Base-by-base conservation (phyloP, 2,329 filamentous ascomycete genomes). In the Tolypocladium sp. region DNA sequence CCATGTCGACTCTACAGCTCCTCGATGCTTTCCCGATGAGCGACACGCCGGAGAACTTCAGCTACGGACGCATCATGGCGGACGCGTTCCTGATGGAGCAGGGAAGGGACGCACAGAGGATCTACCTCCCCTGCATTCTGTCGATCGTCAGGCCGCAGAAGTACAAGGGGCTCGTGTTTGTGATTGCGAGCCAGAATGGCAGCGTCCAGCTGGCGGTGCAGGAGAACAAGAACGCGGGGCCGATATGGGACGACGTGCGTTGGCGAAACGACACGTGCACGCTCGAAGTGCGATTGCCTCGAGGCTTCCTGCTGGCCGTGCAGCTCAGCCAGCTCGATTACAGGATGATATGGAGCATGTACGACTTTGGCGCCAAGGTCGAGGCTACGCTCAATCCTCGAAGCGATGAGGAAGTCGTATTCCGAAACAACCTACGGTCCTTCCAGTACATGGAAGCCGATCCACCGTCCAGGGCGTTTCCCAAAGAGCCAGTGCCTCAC, bases 371-470 rank as follows among this genome's bases (percentile, higher is more conserved):
- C 33, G 83, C 82, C 63, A 91, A 89, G 66, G 84, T 93, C 2
- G 88, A 92, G 67, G 80, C 81, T 33, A 89, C 85, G 57, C 78
- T 96, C 49, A 84, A 85, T 41, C 84, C 86, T 8, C 82, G 85
- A 46, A 78, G 80, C 37, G 88, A 90, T 57, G 92, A 97, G 73
- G 78, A 78, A 2, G 73, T 88, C 59, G 79, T 89, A 2, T 91
- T 90, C 69, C 84, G 87, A 66, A 81, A 84, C 9, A 86, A 83
- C 1, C 76, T 96, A 10, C 84, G 84, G 52, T 83, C 87, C 33
- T 91, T 95, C 63, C 90, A 93, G 67, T 94, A 93, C 69, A 87
- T 91, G 67, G 91, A 95, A 67, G 80, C 86, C 1, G 82, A 85
- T 64, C 77, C 85, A n/a, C 80, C 89, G 60, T 80, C 88, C 17